Base-by-base conservation (phyloP, 2,329 filamentous ascomycete species). In the Fusarium secorum region DNA sequence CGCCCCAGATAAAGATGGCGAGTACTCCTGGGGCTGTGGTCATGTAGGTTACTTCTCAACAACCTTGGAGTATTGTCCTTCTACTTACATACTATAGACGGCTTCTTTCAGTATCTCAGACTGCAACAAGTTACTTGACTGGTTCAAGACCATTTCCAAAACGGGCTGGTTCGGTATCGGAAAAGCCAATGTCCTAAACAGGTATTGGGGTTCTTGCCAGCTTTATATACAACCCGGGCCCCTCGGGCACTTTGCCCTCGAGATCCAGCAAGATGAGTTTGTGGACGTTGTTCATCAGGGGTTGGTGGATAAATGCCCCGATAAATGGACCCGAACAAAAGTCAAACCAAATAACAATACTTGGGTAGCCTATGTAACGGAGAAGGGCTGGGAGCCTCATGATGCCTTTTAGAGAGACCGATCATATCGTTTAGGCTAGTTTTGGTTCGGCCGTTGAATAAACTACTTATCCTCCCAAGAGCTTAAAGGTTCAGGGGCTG, bases 1-100 rank as follows among this genome's bases (percentile, higher is more conserved):
- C 11, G 24, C 56, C 30, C 7, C n/a, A 22, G 35, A 18, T 14
- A n/a, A 49, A 5, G 59, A 60, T 7, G 5, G 24, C 53, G 45
- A 30, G 13, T 71, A 64, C 13, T 35, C 41, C 20, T 71, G 41
- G 42, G 38, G 60, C 26, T 71, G 68, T 14, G 51, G 58, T 28
- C 41, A 42, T 36, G 49, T 68, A 48, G 14, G 32, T 26, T 17
- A 11, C 33, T n/a, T 30, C 22, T 22, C 17, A 32, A 9, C 28
- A 11, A 17, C 7, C 5, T 36, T 17, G 17, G 8, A 24, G 2
- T 9, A 5, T 24, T 41, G n/a, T n/a, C n/a, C 22, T 2, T 7
- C 9, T 32, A 13, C 13, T 55, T 10, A 45, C 13, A 7, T 45
- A 14, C 15, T 1, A 7, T 5, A 55, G 52, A 20, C 1, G 4